phyloP scores from a whole-genome alignment of 257 asterid species.

The Cruciata laevipes region DNA sequence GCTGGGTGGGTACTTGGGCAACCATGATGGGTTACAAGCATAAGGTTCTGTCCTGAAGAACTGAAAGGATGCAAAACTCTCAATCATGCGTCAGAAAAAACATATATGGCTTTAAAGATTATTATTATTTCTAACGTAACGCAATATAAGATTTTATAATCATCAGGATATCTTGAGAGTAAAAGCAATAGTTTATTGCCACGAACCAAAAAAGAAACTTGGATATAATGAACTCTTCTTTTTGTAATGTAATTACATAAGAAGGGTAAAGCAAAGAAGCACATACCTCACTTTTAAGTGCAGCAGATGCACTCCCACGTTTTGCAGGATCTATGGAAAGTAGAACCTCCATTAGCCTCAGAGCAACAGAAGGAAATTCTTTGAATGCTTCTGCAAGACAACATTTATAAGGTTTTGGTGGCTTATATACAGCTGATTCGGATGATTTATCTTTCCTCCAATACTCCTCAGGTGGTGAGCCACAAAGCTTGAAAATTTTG shows the following conservation, averaged over 20 bases:
- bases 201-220: not conserved
- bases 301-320: conserved; percentile 66
- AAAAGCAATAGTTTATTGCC: not conserved
- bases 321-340: conserved; percentile 73
- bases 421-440: conserved; percentile 62
- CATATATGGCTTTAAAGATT: not conserved
- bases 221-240: not conserved
- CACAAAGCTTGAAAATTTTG: conserved; percentile 84
- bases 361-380: conserved; percentile 59
- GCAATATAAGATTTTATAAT: not conserved
- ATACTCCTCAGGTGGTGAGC: conserved; percentile 86
- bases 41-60: conserved; percentile 64
- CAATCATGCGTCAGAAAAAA: not conserved
- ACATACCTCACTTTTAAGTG: conserved; percentile 66
- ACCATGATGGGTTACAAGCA: conserved; percentile 77
- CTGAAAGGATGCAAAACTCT: conserved; percentile 27
- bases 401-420: conserved; percentile 58
- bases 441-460: conserved; percentile 69
- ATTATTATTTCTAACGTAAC: not conserved
- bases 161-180: not conserved
- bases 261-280: not conserved
- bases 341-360: conserved; percentile 59
- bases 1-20: conserved; percentile 92
- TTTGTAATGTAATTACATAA: not conserved
- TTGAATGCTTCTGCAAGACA: conserved; percentile 60